Base-by-base conservation (phyloP, 1,139 yeast species). In the Scheffersomyces lignicola region DNA sequence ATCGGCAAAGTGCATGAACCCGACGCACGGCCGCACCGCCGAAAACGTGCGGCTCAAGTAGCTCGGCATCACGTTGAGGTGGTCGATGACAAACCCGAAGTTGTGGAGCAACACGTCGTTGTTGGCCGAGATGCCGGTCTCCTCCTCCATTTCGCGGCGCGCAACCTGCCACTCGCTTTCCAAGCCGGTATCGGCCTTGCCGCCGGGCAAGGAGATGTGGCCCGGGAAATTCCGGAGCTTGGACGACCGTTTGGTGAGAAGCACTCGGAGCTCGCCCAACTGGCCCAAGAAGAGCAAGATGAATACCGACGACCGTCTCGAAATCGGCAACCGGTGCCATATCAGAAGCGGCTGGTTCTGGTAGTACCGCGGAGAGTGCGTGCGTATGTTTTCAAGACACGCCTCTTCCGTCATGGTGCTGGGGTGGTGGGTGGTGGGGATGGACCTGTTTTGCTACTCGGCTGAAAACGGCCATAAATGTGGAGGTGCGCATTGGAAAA, bases 161-260 rank as follows among this genome's bases (percentile, higher is more conserved):
- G 95, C 81, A 24, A 84, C 82, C 35, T 71, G 71, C 72, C 84
- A 83, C 42, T 83, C 86, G 11, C 77, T 57, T 54, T 88, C 96
- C 3, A 64, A 51, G 0, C 71, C 77, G 30, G 50, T 56, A 54
- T 88, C 96, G 5, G 92, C 85, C 51, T 80, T 81, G 3, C 96
- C 97, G 3, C 96, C 96, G 3, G 97, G 96, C 14, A 89, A 65
- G 3, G 95, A 84, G 10, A 87, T 84, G 54, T 89, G 96, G 5
- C 96, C 96, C 0, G 95, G 84, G 58, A 87, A 89, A 36, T 76
- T 76, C 31, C 81, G 68, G 48, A 89, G 63, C 34, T 73, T 69
- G 33, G 85, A 69, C 9, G 95, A 81, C 43, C 96, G 62, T 50
- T 83, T 82, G 2, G 96, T 88, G 38, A 89, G 60, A 5, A 89